Percentiles rank a stretch among this genome's conserved stretches.
These are phyloP conservation scores for Candida xiaguanensis DNA, from an alignment of 805 yeast species.

Conservation along the genomic window DNA sequence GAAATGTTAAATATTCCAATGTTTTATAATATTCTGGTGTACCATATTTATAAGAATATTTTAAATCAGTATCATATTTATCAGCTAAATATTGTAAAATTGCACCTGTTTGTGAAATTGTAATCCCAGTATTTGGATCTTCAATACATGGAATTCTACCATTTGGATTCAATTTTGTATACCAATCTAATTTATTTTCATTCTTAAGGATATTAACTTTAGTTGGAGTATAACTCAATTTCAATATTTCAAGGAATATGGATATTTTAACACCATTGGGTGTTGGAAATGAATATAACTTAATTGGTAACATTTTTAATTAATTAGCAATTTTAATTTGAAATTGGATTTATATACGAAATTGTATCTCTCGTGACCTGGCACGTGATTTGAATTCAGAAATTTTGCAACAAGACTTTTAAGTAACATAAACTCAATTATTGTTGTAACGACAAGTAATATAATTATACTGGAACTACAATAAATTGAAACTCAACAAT, in stretches of 20 bases:
- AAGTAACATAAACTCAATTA: no score
- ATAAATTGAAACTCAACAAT: no score
- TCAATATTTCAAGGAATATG: constrained; percentile 37
- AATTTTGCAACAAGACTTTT: no score
- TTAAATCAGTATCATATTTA: constrained; percentile 52
- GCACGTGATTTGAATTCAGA: no score
- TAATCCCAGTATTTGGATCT: constrained; percentile 28
- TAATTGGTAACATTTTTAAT: constrained; percentile 10
- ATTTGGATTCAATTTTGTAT: constrained; percentile 51
- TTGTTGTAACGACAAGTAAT: no score
- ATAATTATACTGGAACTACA: no score
- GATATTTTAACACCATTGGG: constrained; percentile 45
- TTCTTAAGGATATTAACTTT: constrained; percentile 36
- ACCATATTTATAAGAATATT: constrained; percentile 34
- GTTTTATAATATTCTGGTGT: constrained; percentile 47
- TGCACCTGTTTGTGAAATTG: constrained; percentile 57
- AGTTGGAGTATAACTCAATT: constrained; percentile 36
- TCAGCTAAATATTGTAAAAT: constrained; percentile 56
- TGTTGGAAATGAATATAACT: constrained; percentile 23
- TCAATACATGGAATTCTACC: constrained; percentile 58
- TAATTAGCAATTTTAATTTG: no score
- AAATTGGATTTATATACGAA: background rate
- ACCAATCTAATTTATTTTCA: constrained; percentile 57
- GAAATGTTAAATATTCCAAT: constrained; percentile 52
- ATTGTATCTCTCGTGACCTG: no score